Conservation (phyloP, 2,329 filamentous ascomycete species). For the Mollisiaceae sp. region DNA sequence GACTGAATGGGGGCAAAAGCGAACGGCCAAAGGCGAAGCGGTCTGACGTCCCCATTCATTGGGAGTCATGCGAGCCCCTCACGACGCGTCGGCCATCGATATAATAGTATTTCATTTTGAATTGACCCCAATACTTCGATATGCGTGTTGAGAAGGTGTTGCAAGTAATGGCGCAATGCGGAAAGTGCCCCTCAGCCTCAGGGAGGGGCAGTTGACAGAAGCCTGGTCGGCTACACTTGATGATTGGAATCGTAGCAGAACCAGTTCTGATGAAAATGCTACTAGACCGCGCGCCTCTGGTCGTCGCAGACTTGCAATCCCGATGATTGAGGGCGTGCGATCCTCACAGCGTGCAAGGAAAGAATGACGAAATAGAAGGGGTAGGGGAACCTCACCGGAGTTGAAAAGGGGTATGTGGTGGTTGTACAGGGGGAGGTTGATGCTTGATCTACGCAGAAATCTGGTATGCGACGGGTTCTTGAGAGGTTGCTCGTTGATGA, state of each 20-base stretch:
- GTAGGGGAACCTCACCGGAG: constrained; percentile 35
- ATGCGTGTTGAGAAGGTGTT: constrained; percentile 4
- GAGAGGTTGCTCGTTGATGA: constrained; percentile 24
- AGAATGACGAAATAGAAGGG: constrained; percentile 40
- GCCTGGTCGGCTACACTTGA: constrained; percentile 10
- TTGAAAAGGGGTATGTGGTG: constrained; percentile 25
- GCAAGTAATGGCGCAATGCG: constrained; percentile 18
- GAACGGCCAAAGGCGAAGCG: constrained; percentile 12
- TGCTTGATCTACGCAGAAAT: constrained; percentile 17
- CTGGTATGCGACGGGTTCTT: constrained; percentile 31
- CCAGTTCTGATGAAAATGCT: background rate
- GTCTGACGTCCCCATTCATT: constrained; percentile 14
- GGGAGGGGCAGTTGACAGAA: constrained; percentile 36
- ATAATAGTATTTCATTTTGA: background rate
- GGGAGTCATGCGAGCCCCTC: constrained; percentile 13
- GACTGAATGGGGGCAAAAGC: constrained; percentile 2
- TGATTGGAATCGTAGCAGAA: background rate
- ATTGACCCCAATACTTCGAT: constrained; percentile 10
- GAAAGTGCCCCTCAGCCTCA: constrained; percentile 37
- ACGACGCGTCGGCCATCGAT: constrained; percentile 5
- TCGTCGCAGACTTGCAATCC: constrained; percentile 17
- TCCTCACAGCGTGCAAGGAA: constrained; percentile 25
- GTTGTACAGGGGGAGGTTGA: constrained; percentile 15
- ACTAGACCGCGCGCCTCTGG: background rate
- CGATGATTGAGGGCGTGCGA: background rate